Base-by-base conservation (phyloP, 2,329 filamentous ascomycete genomes). In the Teratosphaeria gauchensis region DNA sequence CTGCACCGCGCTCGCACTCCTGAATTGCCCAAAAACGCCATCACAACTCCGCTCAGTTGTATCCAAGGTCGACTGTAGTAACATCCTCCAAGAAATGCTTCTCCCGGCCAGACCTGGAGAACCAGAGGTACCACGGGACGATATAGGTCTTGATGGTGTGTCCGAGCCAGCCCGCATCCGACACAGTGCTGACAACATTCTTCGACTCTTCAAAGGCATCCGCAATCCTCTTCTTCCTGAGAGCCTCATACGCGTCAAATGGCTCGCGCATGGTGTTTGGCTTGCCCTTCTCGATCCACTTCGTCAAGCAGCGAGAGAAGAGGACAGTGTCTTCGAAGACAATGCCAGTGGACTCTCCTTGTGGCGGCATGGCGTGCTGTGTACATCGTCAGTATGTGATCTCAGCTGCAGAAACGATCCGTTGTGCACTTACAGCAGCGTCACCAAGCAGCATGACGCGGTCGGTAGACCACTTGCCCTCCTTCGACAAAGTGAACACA, bases 241-340 rank as follows among this genome's bases (percentile, higher is more conserved):
- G 70, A 35, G 66, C 70, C 63, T 80, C 78, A 68, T 79, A 80
- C 16, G 76, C 76, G 55, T 74, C 69, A 60, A 80, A 78, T 0
- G 77, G 71, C 62, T 77, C 73, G n/a, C 74, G 72, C 42, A 80
- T 72, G 4, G 63, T 69, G 24, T 64, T 68, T 5, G 68, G 67
- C 52, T 63, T 62, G 52, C 71, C 69, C 59, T 71, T 73, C 58
- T 76, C 71, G 64, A 76, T 72, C 75, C 75, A 77, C 51, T 70
- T 66, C 0, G 70, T 72, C 53, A 77, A 59, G 66, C 74, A 76
- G 54, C 75, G 67, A 31, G 78, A 74, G 66, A 81, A 75, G 56
- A 81, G 66, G 38, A 80, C 76, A 1, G 75, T 79, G 64, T 81
- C 78, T 67, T 81, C 79, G 61, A 81, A 80, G 9, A 80, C 77